Evolutionary conservation across 495 filamentous ascomycete species (phyloP).

Genomic region (Lineolata rhizophorae): DNA sequence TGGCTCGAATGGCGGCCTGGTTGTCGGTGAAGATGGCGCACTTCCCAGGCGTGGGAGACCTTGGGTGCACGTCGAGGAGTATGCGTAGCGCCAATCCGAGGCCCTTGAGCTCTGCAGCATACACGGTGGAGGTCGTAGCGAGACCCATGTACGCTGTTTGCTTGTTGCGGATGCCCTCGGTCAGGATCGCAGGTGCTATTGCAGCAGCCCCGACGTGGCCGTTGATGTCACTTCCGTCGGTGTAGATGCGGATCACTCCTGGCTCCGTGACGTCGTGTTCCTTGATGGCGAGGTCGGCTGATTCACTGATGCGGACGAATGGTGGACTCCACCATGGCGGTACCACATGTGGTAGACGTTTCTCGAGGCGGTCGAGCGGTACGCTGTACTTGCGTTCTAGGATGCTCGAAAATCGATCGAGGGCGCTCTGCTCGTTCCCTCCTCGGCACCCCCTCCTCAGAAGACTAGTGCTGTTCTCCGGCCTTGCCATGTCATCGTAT

Average conservation of each 20-base stretch:
- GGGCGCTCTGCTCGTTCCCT: no score
- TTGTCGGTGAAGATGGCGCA: slow-evolving; percentile 4
- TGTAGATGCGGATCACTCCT: slow-evolving; percentile 9
- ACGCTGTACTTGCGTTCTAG: slow-evolving; percentile 2
- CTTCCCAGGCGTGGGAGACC: neutral
- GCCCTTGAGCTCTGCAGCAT: slow-evolving; percentile 9
- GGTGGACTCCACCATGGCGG: slow-evolving; percentile 9
- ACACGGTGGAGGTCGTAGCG: slow-evolving; percentile 7
- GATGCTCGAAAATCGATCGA: slow-evolving; percentile 1
- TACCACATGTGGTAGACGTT: slow-evolving; percentile 3
- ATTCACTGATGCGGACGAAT: slow-evolving; percentile 7
- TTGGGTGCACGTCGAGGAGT: slow-evolving; percentile 2
- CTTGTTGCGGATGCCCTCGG: slow-evolving; percentile 4
- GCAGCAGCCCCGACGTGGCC: slow-evolving; percentile 6
- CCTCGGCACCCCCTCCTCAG: neutral
- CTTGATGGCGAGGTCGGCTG: slow-evolving; percentile 6
- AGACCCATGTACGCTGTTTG: slow-evolving; percentile 8
- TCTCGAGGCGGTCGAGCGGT: slow-evolving; percentile 1
- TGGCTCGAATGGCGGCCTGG: slow-evolving; percentile 3
- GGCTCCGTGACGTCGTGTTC: slow-evolving; percentile 8
- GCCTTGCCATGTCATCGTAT: slow-evolving; percentile 1
- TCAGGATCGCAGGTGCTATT: slow-evolving; percentile 6
- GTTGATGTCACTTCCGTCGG: slow-evolving; percentile 10
- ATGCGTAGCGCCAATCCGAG: slow-evolving; percentile 7
- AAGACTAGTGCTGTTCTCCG: neutral